These are phyloP conservation scores for Helianthus annuus DNA, from an alignment of 129 eudicot species.

Conservation along the genomic window HanXRQr2.0-SUNRISE NC_035443.2:47600325-47600824, in stretches of 20 bases:
- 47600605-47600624: not conserved
- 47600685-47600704: too few species aligned
- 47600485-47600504: not conserved
- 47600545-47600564: not conserved
- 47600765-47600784: too few species aligned
- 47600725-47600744: not conserved
- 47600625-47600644: too few species aligned
- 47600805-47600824: too few species aligned
- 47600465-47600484: not conserved
- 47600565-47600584: slow-evolving; percentile 6
- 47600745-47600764: too few species aligned
- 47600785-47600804: too few species aligned
- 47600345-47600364: slow-evolving; percentile 54
- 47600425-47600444: not conserved
- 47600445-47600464: slow-evolving; percentile 1
- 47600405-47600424: not conserved
- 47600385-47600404: slow-evolving; percentile 40
- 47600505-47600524: not conserved
- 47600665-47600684: too few species aligned
- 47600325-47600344: slow-evolving; percentile 44
- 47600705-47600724: too few species aligned
- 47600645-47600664: too few species aligned
- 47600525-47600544: not conserved
- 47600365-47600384: slow-evolving; percentile 27
- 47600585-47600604: not conserved